phyloP scores from a whole-genome alignment of 495 filamentous ascomycete species.

The Hypoxylon subgilvum region DNA sequence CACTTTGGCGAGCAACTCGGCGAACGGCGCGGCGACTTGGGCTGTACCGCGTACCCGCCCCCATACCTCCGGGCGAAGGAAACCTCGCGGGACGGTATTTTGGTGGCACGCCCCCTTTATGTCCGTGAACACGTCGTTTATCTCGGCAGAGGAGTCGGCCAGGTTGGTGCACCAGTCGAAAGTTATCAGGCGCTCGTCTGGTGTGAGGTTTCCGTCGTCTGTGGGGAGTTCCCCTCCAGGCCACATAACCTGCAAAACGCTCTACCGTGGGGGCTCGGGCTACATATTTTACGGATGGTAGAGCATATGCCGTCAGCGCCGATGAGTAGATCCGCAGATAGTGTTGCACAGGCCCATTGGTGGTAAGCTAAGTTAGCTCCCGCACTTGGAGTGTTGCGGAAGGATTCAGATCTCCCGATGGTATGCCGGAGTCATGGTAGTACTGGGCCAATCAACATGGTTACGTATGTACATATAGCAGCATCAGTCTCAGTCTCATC shows the following conservation, averaged over 20 bases:
- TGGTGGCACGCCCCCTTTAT: conserved; percentile 44
- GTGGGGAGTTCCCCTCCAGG: conserved; percentile 58
- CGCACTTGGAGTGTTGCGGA: too few species aligned
- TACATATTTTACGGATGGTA: conserved; percentile 49
- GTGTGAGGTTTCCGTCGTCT: conserved; percentile 46
- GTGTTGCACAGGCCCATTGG: too few species aligned
- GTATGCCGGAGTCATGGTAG: too few species aligned
- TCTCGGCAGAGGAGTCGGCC: conserved; percentile 42
- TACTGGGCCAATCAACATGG: too few species aligned
- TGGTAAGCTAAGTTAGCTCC: too few species aligned
- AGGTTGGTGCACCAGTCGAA: conserved; percentile 60
- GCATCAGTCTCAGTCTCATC: too few species aligned
- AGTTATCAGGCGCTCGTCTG: conserved; percentile 53
- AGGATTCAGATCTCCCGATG: too few species aligned
- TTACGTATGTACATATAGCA: too few species aligned
- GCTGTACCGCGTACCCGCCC: conserved; percentile 40
- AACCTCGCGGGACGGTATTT: conserved; percentile 53
- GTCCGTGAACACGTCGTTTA: conserved; percentile 55
- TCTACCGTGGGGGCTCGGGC: conserved; percentile 45
- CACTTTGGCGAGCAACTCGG: conserved; percentile 49
- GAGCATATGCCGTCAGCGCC: conserved; percentile 40
- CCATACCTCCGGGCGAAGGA: conserved; percentile 47
- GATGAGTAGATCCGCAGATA: conserved; percentile 55
- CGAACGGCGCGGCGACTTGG: conserved; percentile 50
- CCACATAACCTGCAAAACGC: conserved; percentile 59